These are phyloP conservation scores for Mucor lusitanicus DNA, from an alignment of 371 early-diverging fungal species.

Conservation along the genomic window DNA sequence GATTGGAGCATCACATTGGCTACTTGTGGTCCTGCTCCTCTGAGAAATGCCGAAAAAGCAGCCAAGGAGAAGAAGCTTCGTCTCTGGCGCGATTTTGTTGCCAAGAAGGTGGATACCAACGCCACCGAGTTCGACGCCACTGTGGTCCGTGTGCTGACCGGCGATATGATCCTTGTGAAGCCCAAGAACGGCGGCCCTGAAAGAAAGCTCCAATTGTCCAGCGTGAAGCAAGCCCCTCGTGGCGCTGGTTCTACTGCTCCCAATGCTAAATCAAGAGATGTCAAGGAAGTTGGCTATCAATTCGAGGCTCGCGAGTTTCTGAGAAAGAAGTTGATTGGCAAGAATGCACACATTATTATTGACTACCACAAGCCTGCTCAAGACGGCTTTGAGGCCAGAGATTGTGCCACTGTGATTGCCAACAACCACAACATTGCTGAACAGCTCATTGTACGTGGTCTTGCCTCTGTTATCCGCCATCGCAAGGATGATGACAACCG, in stretches of 20 bases:
- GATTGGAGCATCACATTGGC: constrained; percentile 86
- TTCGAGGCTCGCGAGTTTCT: constrained; percentile 88
- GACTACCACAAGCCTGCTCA: constrained; percentile 90
- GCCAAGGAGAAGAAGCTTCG: constrained; percentile 80
- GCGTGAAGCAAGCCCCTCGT: constrained; percentile 75
- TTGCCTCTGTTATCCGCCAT: constrained; percentile 85
- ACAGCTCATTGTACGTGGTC: constrained; percentile 74
- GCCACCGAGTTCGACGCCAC: constrained; percentile 56
- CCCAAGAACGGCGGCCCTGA: constrained; percentile 59
- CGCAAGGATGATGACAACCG: constrained; percentile 88
- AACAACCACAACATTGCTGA: constrained; percentile 77
- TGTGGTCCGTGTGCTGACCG: constrained; percentile 76
- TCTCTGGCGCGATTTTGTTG: constrained; percentile 75
- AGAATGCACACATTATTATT: constrained; percentile 75
- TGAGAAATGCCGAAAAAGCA: constrained; percentile 77
- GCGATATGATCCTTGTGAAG: constrained; percentile 80
- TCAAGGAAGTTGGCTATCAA: constrained; percentile 82
- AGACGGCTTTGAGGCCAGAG: constrained; percentile 85
- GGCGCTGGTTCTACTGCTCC: constrained; percentile 45
- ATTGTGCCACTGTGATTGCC: constrained; percentile 83
- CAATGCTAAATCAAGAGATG: constrained; percentile 66
- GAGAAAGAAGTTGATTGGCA: constrained; percentile 86
- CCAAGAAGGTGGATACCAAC: constrained; percentile 41
- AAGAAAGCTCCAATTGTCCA: constrained; percentile 80
- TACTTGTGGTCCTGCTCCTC: constrained; percentile 72